Percentiles rank a stretch among this genome's conserved stretches.
Evolutionary conservation across 1,284 basidiomycete genomes (phyloP).

Genomic region (Hemileia vastatrix): DNA sequence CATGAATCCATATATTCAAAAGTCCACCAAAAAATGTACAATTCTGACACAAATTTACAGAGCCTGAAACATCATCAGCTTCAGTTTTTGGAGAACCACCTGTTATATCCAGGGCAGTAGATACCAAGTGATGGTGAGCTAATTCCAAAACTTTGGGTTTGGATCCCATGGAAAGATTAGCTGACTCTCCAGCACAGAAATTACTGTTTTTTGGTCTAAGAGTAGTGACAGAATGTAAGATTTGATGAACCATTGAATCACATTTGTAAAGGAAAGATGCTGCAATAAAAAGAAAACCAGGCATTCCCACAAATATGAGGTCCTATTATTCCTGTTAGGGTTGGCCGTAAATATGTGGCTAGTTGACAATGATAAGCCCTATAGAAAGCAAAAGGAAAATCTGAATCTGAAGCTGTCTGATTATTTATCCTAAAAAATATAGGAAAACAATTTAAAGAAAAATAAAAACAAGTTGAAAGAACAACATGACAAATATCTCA

Average conservation of each 20-base stretch:
- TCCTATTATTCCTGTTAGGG: slow-evolving; percentile 35
- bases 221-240: slow-evolving; percentile 36
- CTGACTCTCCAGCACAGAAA: slow-evolving; percentile 49
- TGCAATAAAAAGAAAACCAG: slow-evolving; percentile 45
- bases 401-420: too few species aligned
- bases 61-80: too few species aligned
- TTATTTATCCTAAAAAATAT: too few species aligned
- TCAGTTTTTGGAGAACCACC: slow-evolving; percentile 32
- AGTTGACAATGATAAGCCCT: slow-evolving; percentile 50
- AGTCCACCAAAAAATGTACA: slow-evolving; percentile 49
- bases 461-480: too few species aligned
- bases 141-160: slow-evolving; percentile 50
- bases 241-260: slow-evolving; percentile 35
- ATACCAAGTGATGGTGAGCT: slow-evolving; percentile 48
- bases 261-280: slow-evolving; percentile 35
- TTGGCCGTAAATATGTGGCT: slow-evolving; percentile 45
- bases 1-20: slow-evolving; percentile 48
- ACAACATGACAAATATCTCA: too few species aligned
- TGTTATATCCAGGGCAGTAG: slow-evolving; percentile 47
- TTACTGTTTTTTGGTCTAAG: slow-evolving; percentile 47
- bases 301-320: slow-evolving; percentile 45
- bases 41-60: too few species aligned
- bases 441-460: too few species aligned
- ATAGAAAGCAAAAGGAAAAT: slow-evolving; percentile 51
- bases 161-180: slow-evolving; percentile 46